phyloP scores from a whole-genome alignment of 1,284 basidiomycete species.

The Paramarasmius palmivorus region DNA sequence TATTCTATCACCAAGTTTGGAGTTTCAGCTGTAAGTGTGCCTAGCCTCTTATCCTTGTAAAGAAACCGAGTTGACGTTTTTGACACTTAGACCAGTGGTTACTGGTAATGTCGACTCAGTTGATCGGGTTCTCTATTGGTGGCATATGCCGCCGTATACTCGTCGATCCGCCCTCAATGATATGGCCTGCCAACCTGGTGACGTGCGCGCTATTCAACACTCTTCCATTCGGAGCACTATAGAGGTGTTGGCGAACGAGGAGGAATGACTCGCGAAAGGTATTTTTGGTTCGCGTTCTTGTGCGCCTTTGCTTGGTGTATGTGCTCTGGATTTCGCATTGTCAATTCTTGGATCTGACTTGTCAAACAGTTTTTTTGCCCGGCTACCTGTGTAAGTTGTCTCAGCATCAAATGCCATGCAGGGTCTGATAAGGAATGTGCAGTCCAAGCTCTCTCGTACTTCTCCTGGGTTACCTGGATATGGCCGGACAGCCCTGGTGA shows the following conservation, averaged over 20 bases:
- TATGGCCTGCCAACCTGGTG: slow-evolving; percentile 80
- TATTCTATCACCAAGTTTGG: slow-evolving; percentile 51
- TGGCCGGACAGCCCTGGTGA: slow-evolving; percentile 39
- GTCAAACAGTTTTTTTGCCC: slow-evolving; percentile 48
- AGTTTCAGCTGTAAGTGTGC: slow-evolving; percentile 46
- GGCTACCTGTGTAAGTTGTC: slow-evolving; percentile 62
- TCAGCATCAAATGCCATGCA: not conserved
- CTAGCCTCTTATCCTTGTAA: slow-evolving; percentile 18
- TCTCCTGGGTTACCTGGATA: slow-evolving; percentile 60
- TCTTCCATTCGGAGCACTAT: slow-evolving; percentile 55
- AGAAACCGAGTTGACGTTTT: not conserved
- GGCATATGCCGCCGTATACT: slow-evolving; percentile 66
- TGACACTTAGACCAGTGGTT: slow-evolving; percentile 47
- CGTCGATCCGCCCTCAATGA: slow-evolving; percentile 79
- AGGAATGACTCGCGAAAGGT: slow-evolving; percentile 72
- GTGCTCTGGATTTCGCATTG: slow-evolving; percentile 45
- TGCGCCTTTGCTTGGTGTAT: slow-evolving; percentile 64
- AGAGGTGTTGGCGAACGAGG: slow-evolving; percentile 64
- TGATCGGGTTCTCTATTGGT: slow-evolving; percentile 77
- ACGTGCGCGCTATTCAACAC: slow-evolving; percentile 75
- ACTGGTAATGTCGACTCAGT: slow-evolving; percentile 69
- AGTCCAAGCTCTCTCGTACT: slow-evolving; percentile 60
- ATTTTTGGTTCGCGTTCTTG: slow-evolving; percentile 56
- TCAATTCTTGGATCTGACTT: not conserved
- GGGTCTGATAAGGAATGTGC: not conserved